Base-by-base conservation (phyloP, 192 early-diverging fungal genomes). In the Entrophospora sp. region DNA sequence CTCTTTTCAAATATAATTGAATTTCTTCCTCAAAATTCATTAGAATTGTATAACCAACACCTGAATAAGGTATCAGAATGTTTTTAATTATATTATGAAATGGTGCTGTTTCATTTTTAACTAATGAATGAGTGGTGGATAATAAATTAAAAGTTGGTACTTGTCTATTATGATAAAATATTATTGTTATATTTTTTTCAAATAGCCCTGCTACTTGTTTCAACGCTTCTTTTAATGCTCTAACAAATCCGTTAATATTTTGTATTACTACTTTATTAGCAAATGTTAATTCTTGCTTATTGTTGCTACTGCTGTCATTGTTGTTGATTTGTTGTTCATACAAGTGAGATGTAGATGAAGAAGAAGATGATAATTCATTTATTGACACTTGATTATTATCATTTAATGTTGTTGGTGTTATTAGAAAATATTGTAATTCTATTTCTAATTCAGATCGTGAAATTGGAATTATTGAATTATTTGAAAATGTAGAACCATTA, bases 201-300 rank as follows among this genome's bases (percentile, higher is more conserved):
- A 57, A 57, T 22, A 57, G 24, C 22, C 14, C 31, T 7, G 55
- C 55, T 10, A 57, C 12, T 22, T 20, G 34, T 12, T 38, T 18
- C 55, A 57, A 36, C 7, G 37, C 55, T n/a, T 57, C 34, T 36
- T 22, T 57, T 18, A 57, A n/a, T 37, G 55, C 10, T 5, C 22
- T 22, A 36, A 57, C 18, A 57, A 57, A 57, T 57, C 55, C 55
- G 37, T 57, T 57, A 57, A 57, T 34, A 36, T 57, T 57, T 12
- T 57, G 32, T 22, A 57, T 34, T 8, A 57, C 55, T 9, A 34
- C 55, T 57, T 22, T 57, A 35, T 57, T 57, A 18, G 55, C 55
- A 35, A 38, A 57, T 36, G 55, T 57, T 12, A 57, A 35, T 24
- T 18, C n/a, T n/a, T n/a, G n/a, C n/a, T n/a, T n/a, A n/a, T n/a